Conservation (phyloP, 2,329 filamentous ascomycete species). For the Verticillium alfalfae region DNA sequence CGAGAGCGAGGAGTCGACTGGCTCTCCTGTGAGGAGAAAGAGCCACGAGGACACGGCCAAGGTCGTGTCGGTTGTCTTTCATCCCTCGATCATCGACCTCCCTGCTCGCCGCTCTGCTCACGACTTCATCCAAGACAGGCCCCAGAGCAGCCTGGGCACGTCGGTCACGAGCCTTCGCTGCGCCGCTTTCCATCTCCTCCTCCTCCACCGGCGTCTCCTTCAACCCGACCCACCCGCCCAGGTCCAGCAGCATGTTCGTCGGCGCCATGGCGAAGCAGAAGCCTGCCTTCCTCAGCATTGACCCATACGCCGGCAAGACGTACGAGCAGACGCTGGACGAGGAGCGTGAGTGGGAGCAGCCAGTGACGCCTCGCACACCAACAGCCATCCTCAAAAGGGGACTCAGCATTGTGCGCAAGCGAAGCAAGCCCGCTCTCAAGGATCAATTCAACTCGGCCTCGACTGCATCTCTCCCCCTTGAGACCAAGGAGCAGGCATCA, state of each 20-base stretch:
- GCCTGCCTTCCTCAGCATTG: slow-evolving; percentile 47
- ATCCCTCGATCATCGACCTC: slow-evolving; percentile 52
- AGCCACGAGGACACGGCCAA: slow-evolving; percentile 53
- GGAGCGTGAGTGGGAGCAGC: slow-evolving; percentile 19
- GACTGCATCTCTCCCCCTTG: slow-evolving; percentile 23
- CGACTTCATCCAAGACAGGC: slow-evolving; percentile 27
- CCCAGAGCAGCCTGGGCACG: slow-evolving; percentile 9
- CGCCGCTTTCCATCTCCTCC: slow-evolving; percentile 25
- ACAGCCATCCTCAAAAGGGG: slow-evolving; percentile 47
- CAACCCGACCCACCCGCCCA: slow-evolving; percentile 25
- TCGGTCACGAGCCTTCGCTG: slow-evolving; percentile 21
- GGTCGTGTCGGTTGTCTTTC: slow-evolving; percentile 54
- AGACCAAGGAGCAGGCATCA: slow-evolving; percentile 17
- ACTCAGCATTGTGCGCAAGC: slow-evolving; percentile 48
- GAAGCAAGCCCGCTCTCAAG: slow-evolving; percentile 44
- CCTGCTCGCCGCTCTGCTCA: slow-evolving; percentile 33
- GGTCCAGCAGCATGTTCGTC: slow-evolving; percentile 37
- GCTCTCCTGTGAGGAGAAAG: slow-evolving; percentile 23
- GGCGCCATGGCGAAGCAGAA: slow-evolving; percentile 26
- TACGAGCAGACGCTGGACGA: slow-evolving; percentile 20
- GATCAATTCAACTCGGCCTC: slow-evolving; percentile 23
- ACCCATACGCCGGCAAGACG: slow-evolving; percentile 42
- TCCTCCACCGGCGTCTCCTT: slow-evolving; percentile 23
- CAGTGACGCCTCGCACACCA: slow-evolving; percentile 36
- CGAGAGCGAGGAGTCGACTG: slow-evolving; percentile 23